These are phyloP conservation scores for Penicillium capsulatum DNA, from an alignment of 2,329 filamentous ascomycete species.

Conservation along the genomic window DNA sequence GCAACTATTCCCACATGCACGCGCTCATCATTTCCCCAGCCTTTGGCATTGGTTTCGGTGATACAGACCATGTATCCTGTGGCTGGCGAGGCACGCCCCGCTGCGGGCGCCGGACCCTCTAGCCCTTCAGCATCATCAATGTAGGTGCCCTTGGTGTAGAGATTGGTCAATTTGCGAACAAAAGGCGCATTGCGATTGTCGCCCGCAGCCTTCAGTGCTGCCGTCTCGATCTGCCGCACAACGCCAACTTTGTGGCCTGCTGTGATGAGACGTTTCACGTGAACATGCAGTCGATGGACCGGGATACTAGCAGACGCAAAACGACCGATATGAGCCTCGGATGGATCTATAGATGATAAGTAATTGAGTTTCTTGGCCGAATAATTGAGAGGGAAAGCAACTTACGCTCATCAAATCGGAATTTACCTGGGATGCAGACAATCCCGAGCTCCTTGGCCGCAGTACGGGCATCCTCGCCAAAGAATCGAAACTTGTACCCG, in stretches of 20 bases:
- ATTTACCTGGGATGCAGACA: conserved; percentile 93
- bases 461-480: conserved; percentile 85
- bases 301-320: conserved; percentile 97
- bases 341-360: conserved; percentile 55
- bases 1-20: conserved; percentile 88
- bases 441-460: conserved; percentile 90
- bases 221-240: conserved; percentile 90
- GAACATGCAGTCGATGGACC: conserved; percentile 83
- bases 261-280: conserved; percentile 85
- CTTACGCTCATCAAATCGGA: conserved; percentile 84
- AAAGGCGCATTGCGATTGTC: conserved; percentile 94
- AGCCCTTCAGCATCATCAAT: conserved; percentile 87
- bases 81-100: conserved; percentile 54
- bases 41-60: conserved; percentile 76
- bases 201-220: conserved; percentile 88
- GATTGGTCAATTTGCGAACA: conserved; percentile 83
- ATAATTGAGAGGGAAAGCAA: conserved; percentile 9
- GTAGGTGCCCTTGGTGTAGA: conserved; percentile 98
- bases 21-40: conserved; percentile 82
- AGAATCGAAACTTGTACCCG: conserved; percentile 96
- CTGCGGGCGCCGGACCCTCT: conserved; percentile 53
- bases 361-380: conserved; percentile 15
- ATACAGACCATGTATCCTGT: conserved; percentile 91
- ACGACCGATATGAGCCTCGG: conserved; percentile 83
- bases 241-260: conserved; percentile 96